Evolutionary conservation across 768 basidiomycete species (phyloP), one percentile per base, ranked within the genome.

Genomic region (Lactifluus pinguis): DNA sequence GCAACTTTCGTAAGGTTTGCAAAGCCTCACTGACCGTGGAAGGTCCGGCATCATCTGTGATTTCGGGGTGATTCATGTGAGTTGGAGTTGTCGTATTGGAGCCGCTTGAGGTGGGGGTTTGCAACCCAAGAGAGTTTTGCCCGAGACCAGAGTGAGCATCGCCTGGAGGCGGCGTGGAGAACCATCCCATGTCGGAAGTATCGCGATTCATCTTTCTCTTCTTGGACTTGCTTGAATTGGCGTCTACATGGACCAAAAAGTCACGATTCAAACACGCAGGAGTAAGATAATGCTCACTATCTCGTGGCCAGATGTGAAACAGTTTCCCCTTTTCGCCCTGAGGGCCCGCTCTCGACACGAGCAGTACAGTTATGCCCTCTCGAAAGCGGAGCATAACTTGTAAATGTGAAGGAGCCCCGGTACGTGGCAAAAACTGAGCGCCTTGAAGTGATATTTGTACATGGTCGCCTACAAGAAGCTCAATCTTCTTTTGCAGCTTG

Each of bases 311-410:
- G 21, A 53, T n/a, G 17, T 49, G 9, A 30, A 53, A 36, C 14
- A 62, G 6, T 9, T 45, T 53, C 25, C 21, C 52, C 38, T 42
- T 57, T 51, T 57, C 57, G 0, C 52, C 45, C 36, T 58, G 61
- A 36, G 21, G 51, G 8, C 61, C 48, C 7, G 39, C 52, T 34
- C 61, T 57, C 41, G 61, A 49, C 19, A 58, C 14, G n/a, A 62
- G 29, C 32, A 44, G 9, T 3, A 62, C 8, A 6, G 61, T 62
- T 14, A 62, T 58, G 11, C 61, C 61, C 4, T 62, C 61, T 17
- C 13, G 32, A 25, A 58, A 62, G 32, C 61, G 57, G 39, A 62
- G 41, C 7, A 42, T 8, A 29, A 7, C 39, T 14, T 47, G 47
- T 3, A 62, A 14, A 36, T 54, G 61, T 11, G 32, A 17, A 45